Evolutionary conservation across 345 rosid species (phyloP).

Genomic region (Gossypium sturtianum): DNA sequence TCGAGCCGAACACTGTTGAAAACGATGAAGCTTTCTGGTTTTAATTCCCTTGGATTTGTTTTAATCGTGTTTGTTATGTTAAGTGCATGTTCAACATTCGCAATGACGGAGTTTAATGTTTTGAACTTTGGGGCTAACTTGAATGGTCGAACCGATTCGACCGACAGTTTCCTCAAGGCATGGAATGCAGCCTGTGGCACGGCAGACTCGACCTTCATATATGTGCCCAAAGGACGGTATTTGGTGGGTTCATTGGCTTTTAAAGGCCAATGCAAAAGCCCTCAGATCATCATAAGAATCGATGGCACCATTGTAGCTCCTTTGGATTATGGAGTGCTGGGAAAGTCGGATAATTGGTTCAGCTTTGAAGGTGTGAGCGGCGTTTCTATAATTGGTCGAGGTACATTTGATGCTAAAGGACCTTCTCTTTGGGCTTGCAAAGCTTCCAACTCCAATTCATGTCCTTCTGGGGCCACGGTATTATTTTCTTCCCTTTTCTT

Average conservation of each 20-base stretch:
- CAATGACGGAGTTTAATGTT: conserved; percentile 31
- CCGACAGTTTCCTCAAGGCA: conserved; percentile 35
- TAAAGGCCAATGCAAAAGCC: conserved; percentile 40
- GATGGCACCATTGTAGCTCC: conserved; percentile 51
- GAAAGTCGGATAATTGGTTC: conserved; percentile 35
- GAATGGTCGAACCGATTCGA: conserved; percentile 33
- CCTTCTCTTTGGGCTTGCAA: conserved; percentile 51
- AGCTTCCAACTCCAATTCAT: conserved; percentile 13
- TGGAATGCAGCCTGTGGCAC: conserved; percentile 42
- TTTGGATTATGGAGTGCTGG: conserved; percentile 34
- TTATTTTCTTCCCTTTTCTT: neutral
- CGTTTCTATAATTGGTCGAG: conserved; percentile 38
- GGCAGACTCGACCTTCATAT: conserved; percentile 15
- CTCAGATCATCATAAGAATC: conserved; percentile 29
- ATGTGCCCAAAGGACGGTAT: conserved; percentile 45
- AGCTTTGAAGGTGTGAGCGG: conserved; percentile 35
- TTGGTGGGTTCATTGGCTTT: conserved; percentile 31
- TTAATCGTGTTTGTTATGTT: neutral
- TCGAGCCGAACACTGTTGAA: neutral
- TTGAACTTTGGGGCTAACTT: conserved; percentile 39
- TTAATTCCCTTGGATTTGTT: neutral
- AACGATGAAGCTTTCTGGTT: neutral
- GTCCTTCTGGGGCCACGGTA: conserved; percentile 59
- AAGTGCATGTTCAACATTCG: conserved; percentile 12
- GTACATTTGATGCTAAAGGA: conserved; percentile 50